These are phyloP conservation scores for Periconia sp. DNA, from an alignment of 2,329 filamentous ascomycete species.

Conservation along the genomic window DNA sequence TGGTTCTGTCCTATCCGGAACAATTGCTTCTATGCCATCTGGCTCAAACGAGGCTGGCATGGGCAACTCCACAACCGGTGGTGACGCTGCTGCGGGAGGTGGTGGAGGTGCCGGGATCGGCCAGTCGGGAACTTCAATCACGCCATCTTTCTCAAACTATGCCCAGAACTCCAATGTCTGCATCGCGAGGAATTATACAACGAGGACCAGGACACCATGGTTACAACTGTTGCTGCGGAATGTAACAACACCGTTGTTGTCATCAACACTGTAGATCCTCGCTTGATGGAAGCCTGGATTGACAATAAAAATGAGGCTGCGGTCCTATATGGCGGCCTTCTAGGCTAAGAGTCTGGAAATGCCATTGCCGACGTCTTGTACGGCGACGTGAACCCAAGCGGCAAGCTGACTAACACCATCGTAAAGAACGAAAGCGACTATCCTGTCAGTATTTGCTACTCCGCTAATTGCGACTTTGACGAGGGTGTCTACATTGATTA, in stretches of 20 bases:
- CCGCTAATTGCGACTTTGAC: conserved; percentile 51
- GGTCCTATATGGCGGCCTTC: conserved; percentile 50
- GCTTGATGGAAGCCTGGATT: conserved; percentile 50
- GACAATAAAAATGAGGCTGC: conserved; percentile 52
- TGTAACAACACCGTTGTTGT: conserved; percentile 61
- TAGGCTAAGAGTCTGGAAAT: conserved; percentile 51
- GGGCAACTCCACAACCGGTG: neutral
- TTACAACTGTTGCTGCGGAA: conserved; percentile 52
- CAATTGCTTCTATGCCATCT: too few relatives aligned
- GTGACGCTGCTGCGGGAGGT: neutral
- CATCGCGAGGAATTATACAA: conserved; percentile 47
- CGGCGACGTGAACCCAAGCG: conserved; percentile 77
- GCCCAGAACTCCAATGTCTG: conserved; percentile 50
- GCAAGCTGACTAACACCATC: conserved; percentile 86
- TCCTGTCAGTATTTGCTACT: conserved; percentile 47
- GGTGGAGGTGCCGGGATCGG: neutral
- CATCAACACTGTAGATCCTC: conserved; percentile 51
- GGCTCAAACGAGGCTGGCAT: conserved; percentile 24
- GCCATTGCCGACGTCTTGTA: conserved; percentile 62
- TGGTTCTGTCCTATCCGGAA: too few relatives aligned
- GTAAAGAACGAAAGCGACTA: conserved; percentile 76
- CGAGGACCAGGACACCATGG: conserved; percentile 50
- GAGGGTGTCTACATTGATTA: conserved; percentile 79
- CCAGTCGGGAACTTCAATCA: conserved; percentile 18
- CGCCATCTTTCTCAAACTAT: neutral